Base-by-base conservation (phyloP, 2,329 filamentous ascomycete species). In the Malbranchea zuffiana region DNA sequence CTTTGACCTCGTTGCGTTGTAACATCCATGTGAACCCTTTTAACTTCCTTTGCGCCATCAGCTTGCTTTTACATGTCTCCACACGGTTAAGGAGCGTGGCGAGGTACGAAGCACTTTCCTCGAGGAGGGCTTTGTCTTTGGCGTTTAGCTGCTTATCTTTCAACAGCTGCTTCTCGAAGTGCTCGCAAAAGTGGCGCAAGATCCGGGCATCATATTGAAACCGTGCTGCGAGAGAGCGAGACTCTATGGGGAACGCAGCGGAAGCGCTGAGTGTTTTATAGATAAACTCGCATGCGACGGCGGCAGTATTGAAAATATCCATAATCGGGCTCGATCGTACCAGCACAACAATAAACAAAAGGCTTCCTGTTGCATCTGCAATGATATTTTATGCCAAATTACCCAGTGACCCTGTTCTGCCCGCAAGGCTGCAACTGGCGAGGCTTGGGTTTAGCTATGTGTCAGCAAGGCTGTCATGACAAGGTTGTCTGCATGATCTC, bases 181-280 rank as follows among this genome's bases (percentile, higher is more conserved):
- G 24, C 7, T 26, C 24, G 24, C 24, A 26, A 26, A 26, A 26
- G 24, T 26, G 24, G 24, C 24, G 24, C 24, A 26, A 26, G 24
- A 26, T 26, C 24, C 24, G 24, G 24, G 24, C 24, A 26, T 26
- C 24, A 13, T 26, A 26, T 26, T 26, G 24, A 26, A 26, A 26
- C 24, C 24, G 24, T 26, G 24, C 24, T 26, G 24, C 24, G 24
- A 26, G 24, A 26, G 24, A 26, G 24, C 24, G 24, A 26, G 24
- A 26, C 24, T 26, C 24, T 26, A 26, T 26, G 24, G 24, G 24
- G 24, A 26, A 26, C 24, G 24, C 24, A 26, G 24, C 24, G 24
- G 24, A 26, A 26, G 24, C 24, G 24, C 13, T 13, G 24, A 26
- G 24, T 11, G 13, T 13, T 26, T 26, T 26, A 26, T 26, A 26